Base-by-base conservation (phyloP, 2,329 filamentous ascomycete species). In the Trichoderma polysporum region DNA sequence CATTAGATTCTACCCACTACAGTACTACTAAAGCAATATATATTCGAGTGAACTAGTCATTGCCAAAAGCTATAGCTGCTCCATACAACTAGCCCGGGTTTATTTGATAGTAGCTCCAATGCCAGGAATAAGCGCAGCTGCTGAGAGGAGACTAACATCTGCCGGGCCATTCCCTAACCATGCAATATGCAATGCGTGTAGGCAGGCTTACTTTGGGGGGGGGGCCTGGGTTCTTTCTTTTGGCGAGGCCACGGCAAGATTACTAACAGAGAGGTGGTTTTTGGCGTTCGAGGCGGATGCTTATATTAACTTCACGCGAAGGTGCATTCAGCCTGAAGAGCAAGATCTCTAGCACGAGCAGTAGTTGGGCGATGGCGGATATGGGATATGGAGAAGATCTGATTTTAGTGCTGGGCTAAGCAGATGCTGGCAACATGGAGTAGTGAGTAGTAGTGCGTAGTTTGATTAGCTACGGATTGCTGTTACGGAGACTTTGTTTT, bases 351-450 rank as follows among this genome's bases (percentile, higher is more conserved):
- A 52, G 49, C 49, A 52, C 25, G 7, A 52, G 49, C 49, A 17
- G 49, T 29, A 52, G 49, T 8, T 29, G 49, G 49, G 49, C 27
- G 25, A 52, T 52, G 49, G 49, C 41, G 41, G n/a, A n/a, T n/a
- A n/a, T 10, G 37, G 37, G 13, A 39, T 13, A 58, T 41, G 37
- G 45, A 29, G 58, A 39, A 61, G 33, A 19, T 52, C 29, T 31
- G 25, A 29, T 27, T n/a, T 29, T 52, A 52, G 49, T 52, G 49
- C 49, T 52, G 49, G 49, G 49, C 7, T 27, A 29, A 52, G 41
- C n/a, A 19, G 25, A 27, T 29, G 49, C 29, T 15, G 47, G 25
- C 49, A n/a, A 1, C 8, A 17, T 29, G 49, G 17, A 77, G 31
- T 9, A 27, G 8, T 31, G 22, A 27, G 22, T 10, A 49, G 45